phyloP scores from a whole-genome alignment of 139 green algal genomes.

The Edaphochlamys debaryana region DNA sequence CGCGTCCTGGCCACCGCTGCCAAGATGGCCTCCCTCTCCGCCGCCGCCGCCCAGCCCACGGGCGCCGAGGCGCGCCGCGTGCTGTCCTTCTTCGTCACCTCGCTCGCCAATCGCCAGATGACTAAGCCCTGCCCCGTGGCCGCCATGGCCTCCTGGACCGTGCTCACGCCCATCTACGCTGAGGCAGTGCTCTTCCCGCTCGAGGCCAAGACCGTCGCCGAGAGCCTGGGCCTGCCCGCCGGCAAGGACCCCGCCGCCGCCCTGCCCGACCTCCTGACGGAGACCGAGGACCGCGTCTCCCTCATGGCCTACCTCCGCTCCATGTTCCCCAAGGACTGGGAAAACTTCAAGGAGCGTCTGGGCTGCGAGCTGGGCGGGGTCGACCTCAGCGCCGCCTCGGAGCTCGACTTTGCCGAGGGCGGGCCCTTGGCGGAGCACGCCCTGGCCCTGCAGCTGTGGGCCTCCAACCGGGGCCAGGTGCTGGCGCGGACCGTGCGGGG shows the following conservation, averaged over 20 bases:
- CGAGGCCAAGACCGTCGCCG: constrained; percentile 43
- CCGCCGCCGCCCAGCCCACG: constrained; percentile 13
- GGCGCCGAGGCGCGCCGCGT: constrained; percentile 41
- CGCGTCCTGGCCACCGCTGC: not conserved
- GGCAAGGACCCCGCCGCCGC: too few relatives aligned
- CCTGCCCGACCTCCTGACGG: constrained; percentile 50
- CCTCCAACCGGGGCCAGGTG: constrained; percentile 78
- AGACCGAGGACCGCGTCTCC: constrained; percentile 48
- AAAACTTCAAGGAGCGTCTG: constrained; percentile 39
- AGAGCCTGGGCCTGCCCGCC: constrained; percentile 2
- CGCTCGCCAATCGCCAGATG: constrained; percentile 35
- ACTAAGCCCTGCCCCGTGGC: constrained; percentile 7
- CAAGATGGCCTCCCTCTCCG: constrained; percentile 17
- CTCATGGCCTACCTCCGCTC: constrained; percentile 52
- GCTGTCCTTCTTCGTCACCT: constrained; percentile 43
- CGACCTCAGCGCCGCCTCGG: not conserved
- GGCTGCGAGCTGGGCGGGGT: not conserved
- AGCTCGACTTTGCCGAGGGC: constrained; percentile 14
- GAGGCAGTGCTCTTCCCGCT: constrained; percentile 82
- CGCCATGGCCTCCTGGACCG: constrained; percentile 42
- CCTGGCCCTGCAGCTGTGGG: constrained; percentile 36
- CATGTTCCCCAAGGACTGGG: constrained; percentile 41
- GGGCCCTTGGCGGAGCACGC: constrained; percentile 20
- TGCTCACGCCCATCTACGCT: constrained; percentile 74
- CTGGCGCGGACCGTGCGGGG: constrained; percentile 80